Evolutionary conservation across 1,284 basidiomycete genomes (phyloP), one percentile per base, ranked within the genome.

Genomic region (Trichosporon coremiiforme): DNA sequence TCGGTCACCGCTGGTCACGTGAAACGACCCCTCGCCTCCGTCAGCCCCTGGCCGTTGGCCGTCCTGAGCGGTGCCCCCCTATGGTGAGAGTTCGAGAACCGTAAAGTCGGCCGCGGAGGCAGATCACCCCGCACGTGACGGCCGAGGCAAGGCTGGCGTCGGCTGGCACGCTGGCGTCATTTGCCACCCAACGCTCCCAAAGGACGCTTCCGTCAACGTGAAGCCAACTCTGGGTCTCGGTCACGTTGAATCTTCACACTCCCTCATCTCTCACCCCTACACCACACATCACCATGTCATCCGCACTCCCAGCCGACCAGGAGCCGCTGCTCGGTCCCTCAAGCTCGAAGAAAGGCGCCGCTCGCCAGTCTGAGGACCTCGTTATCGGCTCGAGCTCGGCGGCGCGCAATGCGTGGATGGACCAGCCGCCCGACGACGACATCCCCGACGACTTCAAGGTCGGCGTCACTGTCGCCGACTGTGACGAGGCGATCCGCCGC

Each of bases 401-500:
- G 12, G 41, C 66, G 35, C 72, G 76, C 60, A 80, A 80, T 60
- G 80, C 81, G 6, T 82, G 80, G 81, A 80, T 78, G 73, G 77
- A 82, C 71, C 77, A 80, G 66, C 74, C 76, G 8, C 71, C 76
- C 33, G 76, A 76, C 15, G 80, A 81, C 67, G 81, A 82, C 60
- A 64, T 80, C 5, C 77, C 82, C 7, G 82, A 84, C 65, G 82
- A 83, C 68, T 81, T 83, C 76, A 84, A 83, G 70, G 63, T 82
- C 45, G 83, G 82, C 12, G 79, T 82, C 9, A 75, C 73, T n/a
- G 83, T 84, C 38, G 76, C 76, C 9, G 83, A 83, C 71, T 83
- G 83, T 71, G 83, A 83, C 69, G 75, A 79, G 41, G 76, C 74
- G 55, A 84, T 83, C 69, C 75, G 84, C 57, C 76, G 82, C 66